Evolutionary conservation across 1,139 yeast genomes (phyloP).

Genomic region (Yamadazyma dendronema): DNA sequence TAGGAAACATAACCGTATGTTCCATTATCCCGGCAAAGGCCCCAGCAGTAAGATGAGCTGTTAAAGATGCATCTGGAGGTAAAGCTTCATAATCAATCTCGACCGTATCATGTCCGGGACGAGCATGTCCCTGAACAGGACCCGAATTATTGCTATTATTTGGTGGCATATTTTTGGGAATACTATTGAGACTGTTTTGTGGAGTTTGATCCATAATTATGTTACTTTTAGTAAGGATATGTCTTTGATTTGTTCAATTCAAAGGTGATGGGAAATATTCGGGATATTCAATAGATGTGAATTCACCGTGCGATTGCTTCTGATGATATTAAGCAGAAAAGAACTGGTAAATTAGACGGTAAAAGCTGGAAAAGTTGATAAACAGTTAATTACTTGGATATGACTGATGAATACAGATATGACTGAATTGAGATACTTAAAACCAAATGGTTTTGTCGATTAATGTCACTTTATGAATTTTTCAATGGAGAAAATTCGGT

Average conservation of each 20-base stretch:
- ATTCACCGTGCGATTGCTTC: not conserved
- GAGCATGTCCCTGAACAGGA: conserved; percentile 1
- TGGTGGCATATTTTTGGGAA: not conserved
- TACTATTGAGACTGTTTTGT: not conserved
- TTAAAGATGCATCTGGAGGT: conserved; percentile 81
- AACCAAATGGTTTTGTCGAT: no score
- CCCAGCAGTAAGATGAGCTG: conserved; percentile 85
- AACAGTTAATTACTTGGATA: no score
- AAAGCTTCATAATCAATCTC: conserved; percentile 87
- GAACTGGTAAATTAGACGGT: no score
- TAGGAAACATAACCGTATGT: conserved; percentile 95
- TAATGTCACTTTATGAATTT: conserved; percentile 2
- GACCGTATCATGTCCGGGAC: conserved; percentile 30
- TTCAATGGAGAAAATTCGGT: conserved; percentile 2
- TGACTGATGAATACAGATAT: no score
- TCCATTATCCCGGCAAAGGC: conserved; percentile 99
- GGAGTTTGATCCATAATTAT: not conserved
- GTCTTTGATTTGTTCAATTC: no score
- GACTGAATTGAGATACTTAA: no score
- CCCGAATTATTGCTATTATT: not conserved
- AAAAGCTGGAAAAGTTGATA: no score
- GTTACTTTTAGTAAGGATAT: no score
- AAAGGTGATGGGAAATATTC: no score
- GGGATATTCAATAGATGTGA: no score
- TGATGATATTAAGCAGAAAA: no score